Evolutionary conservation across 2,329 filamentous ascomycete species (phyloP).

Genomic region (Hirsutella minnesotensis): DNA sequence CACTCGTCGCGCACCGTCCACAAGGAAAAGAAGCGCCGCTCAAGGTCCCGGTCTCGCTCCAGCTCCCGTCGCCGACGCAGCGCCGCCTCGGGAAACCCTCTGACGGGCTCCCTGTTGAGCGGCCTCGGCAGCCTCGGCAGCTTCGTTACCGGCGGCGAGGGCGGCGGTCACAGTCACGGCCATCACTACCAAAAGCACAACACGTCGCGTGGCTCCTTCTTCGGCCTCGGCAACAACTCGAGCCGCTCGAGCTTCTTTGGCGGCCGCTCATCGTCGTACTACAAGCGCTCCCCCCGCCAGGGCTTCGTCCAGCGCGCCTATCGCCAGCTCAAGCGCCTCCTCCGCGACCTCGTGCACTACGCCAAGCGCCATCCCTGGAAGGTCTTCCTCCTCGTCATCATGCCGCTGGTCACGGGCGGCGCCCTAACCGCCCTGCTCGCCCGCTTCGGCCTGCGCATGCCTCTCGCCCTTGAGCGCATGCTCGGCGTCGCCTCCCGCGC

Average conservation of each 20-base stretch:
- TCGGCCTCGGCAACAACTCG: conserved; percentile 28
- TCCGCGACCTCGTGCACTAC: conserved; percentile 72
- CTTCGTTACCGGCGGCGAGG: conserved; percentile 8
- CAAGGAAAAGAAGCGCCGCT: conserved; percentile 18
- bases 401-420: conserved; percentile 79
- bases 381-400: conserved; percentile 74
- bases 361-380: conserved; percentile 75
- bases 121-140: conserved; percentile 10
- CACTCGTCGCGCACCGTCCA: conserved; percentile 17
- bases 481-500: conserved; percentile 40
- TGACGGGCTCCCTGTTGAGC: conserved; percentile 18
- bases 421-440: conserved; percentile 66
- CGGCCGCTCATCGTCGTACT: conserved; percentile 43
- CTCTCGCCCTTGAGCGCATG: conserved; percentile 48
- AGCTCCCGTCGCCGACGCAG: not conserved
- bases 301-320: conserved; percentile 66
- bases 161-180: conserved; percentile 23
- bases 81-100: conserved; percentile 16
- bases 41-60: conserved; percentile 21
- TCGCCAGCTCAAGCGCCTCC: conserved; percentile 63
- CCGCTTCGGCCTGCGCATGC: conserved; percentile 69
- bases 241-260: conserved; percentile 35
- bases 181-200: conserved; percentile 10
- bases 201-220: conserved; percentile 32
- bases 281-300: conserved; percentile 70